These are phyloP conservation scores for Candida schatavii DNA, from an alignment of 805 yeast genomes.

Conservation along the genomic window DNA sequence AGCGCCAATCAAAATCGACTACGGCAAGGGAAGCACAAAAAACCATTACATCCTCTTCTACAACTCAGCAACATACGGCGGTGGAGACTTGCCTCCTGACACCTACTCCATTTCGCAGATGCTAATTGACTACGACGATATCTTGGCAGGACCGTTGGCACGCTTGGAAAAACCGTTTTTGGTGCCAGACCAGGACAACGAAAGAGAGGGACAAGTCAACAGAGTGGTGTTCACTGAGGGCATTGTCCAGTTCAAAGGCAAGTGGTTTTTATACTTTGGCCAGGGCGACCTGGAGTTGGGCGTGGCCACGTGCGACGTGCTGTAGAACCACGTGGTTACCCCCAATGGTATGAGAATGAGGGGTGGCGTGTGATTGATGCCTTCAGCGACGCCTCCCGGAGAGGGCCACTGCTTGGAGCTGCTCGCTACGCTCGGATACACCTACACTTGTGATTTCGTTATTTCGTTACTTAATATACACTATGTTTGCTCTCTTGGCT, in stretches of 20 bases:
- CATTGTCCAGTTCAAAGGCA: constrained; percentile 38
- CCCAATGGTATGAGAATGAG: too few relatives aligned
- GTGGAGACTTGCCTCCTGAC: constrained; percentile 23
- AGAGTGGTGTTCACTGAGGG: constrained; percentile 44
- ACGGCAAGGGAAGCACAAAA: constrained; percentile 12
- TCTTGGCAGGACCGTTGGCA: constrained; percentile 34
- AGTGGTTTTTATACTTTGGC: constrained; percentile 43
- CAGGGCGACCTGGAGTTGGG: constrained; percentile 43
- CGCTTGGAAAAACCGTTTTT: constrained; percentile 35
- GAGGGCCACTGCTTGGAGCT: too few relatives aligned
- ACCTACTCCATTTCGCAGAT: constrained; percentile 38
- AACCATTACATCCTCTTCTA: constrained; percentile 38
- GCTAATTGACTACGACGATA: constrained; percentile 39
- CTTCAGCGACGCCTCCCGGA: too few relatives aligned
- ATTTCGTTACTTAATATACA: too few relatives aligned
- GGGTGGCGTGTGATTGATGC: too few relatives aligned
- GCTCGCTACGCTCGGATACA: too few relatives aligned
- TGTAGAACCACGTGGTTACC: not conserved
- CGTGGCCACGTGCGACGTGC: constrained; percentile 32
- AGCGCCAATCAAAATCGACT: constrained; percentile 36
- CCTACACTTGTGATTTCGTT: too few relatives aligned
- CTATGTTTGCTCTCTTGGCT: constrained; percentile 43
- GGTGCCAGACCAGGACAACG: constrained; percentile 33
- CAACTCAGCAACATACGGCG: constrained; percentile 39
- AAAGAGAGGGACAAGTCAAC: constrained; percentile 38